phyloP scores from a whole-genome alignment of 2,329 filamentous ascomycete genomes.

The Herpomyces periplanetae region DNA sequence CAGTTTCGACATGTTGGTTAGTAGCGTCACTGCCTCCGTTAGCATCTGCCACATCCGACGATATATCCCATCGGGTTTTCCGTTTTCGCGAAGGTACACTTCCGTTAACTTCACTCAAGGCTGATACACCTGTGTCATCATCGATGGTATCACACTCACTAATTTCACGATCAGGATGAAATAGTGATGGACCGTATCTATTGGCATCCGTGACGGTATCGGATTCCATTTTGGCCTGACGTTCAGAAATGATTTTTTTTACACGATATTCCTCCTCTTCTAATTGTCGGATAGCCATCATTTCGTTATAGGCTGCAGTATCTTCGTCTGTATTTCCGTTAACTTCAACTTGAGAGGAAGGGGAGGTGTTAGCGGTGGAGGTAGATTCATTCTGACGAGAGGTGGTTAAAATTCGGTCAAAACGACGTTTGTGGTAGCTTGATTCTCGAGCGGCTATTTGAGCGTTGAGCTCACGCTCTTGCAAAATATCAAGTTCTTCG shows the following conservation, averaged over 20 bases:
- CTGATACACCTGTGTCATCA: slow-evolving; percentile 31
- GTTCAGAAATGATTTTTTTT: slow-evolving; percentile 34
- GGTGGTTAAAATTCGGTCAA: slow-evolving; percentile 51
- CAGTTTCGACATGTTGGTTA: slow-evolving; percentile 5
- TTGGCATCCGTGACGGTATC: slow-evolving; percentile 24
- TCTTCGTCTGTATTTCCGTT: slow-evolving; percentile 47
- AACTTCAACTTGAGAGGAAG: no score
- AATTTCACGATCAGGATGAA: no score
- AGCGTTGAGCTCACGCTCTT: slow-evolving; percentile 51
- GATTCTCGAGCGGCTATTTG: slow-evolving; percentile 75
- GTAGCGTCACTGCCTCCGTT: slow-evolving; percentile 7
- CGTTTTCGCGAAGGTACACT: slow-evolving; percentile 24
- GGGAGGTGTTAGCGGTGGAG: no score
- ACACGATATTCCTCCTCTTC: slow-evolving; percentile 80
- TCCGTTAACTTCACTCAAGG: slow-evolving; percentile 20
- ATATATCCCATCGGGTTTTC: slow-evolving; percentile 79
- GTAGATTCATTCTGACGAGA: no score
- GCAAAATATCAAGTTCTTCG: slow-evolving; percentile 62
- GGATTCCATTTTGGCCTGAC: slow-evolving; percentile 19
- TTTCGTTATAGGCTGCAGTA: slow-evolving; percentile 44
- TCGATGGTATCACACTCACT: slow-evolving; percentile 18
- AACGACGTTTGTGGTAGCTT: slow-evolving; percentile 83
- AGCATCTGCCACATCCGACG: slow-evolving; percentile 14
- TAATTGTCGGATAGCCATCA: slow-evolving; percentile 62
- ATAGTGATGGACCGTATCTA: no score